A percentile compares a stretch with the other conserved stretches of the same genome.
These are phyloP conservation scores for Pseudozyma sp. DNA, from an alignment of 1,284 basidiomycete genomes.

Conservation along the genomic window DNA sequence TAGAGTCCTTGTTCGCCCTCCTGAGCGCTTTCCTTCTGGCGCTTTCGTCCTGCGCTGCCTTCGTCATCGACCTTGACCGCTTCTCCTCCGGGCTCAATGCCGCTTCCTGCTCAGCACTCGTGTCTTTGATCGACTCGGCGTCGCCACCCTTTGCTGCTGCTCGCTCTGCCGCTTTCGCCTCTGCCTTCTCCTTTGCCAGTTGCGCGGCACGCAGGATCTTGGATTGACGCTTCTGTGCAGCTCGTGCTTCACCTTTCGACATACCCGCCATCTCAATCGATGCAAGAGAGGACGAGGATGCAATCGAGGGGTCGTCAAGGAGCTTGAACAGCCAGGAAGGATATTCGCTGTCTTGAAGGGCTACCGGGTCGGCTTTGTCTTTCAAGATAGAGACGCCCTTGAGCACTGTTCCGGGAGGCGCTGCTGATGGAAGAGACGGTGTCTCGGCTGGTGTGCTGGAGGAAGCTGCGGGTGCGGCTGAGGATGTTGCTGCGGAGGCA, in stretches of 20 bases:
- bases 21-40: constrained; percentile 46
- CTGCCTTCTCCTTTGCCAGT: constrained; percentile 50
- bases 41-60: constrained; percentile 42
- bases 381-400: constrained; percentile 84
- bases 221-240: constrained; percentile 58
- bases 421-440: constrained; percentile 53
- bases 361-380: constrained; percentile 81
- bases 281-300: constrained; percentile 49
- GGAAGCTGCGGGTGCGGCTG: constrained; percentile 8
- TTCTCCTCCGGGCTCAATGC: constrained; percentile 11
- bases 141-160: constrained; percentile 16
- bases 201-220: constrained; percentile 54
- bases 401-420: constrained; percentile 77
- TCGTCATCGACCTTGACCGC: constrained; percentile 5
- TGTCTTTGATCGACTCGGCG: not conserved
- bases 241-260: constrained; percentile 64
- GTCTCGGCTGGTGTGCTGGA: constrained; percentile 20
- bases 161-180: constrained; percentile 47
- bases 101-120: constrained; percentile 5
- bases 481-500: constrained; percentile 14
- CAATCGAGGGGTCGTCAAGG: constrained; percentile 69
- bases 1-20: constrained; percentile 56
- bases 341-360: constrained; percentile 84
- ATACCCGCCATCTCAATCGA: constrained; percentile 61
- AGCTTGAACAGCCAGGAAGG: constrained; percentile 90